Percentiles rank a stretch among this genome's conserved stretches.
Conservation (phyloP, 768 basidiomycete genomes). For the Lyophyllum shimeji region DNA sequence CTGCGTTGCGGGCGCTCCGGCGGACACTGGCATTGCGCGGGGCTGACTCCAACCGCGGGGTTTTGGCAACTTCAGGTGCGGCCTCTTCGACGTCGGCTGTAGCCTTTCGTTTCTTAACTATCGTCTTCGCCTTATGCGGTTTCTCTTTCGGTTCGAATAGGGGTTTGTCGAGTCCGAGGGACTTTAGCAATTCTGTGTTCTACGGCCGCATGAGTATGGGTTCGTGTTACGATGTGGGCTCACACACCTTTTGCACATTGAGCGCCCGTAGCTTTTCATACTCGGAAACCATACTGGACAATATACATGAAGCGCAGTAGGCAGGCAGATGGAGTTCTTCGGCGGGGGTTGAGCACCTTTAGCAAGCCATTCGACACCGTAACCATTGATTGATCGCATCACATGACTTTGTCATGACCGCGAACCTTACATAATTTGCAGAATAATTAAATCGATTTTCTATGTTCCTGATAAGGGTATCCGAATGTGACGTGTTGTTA, state of each 20-base stretch:
- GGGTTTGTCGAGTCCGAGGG: constrained; percentile 47
- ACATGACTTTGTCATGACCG: constrained; percentile 23
- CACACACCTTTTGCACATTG: constrained; percentile 33
- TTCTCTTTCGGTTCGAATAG: constrained; percentile 48
- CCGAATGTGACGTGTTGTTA: neutral
- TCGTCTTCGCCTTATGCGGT: constrained; percentile 23
- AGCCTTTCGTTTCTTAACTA: constrained; percentile 42
- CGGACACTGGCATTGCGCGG: constrained; percentile 36
- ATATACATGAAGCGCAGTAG: neutral
- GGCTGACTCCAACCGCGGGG: constrained; percentile 24
- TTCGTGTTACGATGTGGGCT: neutral
- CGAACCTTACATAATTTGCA: constrained; percentile 1
- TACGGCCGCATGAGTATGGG: constrained; percentile 9
- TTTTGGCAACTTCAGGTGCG: constrained; percentile 24
- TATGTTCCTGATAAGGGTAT: neutral
- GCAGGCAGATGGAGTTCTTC: neutral
- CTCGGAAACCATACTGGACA: constrained; percentile 23
- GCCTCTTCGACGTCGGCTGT: constrained; percentile 21
- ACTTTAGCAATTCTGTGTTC: constrained; percentile 44
- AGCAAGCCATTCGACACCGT: neutral
- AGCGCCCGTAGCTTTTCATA: constrained; percentile 33
- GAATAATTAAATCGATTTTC: neutral
- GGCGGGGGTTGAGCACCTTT: neutral
- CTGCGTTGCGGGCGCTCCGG: constrained; percentile 67
- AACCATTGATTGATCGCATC: constrained; percentile 4